Percentiles rank a stretch among this genome's conserved stretches.
Evolutionary conservation across 257 asterid genomes (phyloP).

Genomic region (Solanum piurae): DNA sequence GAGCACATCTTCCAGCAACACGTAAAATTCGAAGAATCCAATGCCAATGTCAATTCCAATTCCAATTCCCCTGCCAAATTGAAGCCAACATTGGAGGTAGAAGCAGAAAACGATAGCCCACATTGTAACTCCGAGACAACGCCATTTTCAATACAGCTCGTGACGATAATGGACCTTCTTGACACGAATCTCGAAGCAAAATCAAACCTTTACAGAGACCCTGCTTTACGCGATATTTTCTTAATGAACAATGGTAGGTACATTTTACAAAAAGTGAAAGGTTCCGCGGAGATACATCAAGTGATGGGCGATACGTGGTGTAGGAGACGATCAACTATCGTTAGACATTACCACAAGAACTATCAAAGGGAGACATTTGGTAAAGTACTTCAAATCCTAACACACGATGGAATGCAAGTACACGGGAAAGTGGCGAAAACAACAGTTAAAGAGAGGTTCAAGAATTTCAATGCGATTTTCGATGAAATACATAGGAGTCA

Average conservation of each 20-base stretch:
- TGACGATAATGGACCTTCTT: constrained; percentile 47
- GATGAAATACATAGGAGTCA: constrained; percentile 67
- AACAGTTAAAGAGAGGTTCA: constrained; percentile 62
- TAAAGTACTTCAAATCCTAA: constrained; percentile 45
- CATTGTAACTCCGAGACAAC: constrained; percentile 20
- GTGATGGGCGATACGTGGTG: constrained; percentile 81
- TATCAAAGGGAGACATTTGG: constrained; percentile 85
- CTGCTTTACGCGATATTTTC: constrained; percentile 41
- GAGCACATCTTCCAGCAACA: constrained; percentile 45
- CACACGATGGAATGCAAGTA: constrained; percentile 48
- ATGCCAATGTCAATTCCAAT: neutral
- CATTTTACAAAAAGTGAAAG: constrained; percentile 67
- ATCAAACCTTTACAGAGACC: constrained; percentile 54
- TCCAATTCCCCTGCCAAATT: neutral
- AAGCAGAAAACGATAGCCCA: constrained; percentile 34
- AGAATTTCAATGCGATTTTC: constrained; percentile 38
- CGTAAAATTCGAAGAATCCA: neutral
- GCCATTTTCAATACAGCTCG: constrained; percentile 43
- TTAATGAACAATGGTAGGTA: constrained; percentile 85
- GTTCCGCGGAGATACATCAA: constrained; percentile 45
- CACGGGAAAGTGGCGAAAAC: constrained; percentile 44
- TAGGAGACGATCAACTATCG: constrained; percentile 63
- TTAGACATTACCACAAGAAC: constrained; percentile 67
- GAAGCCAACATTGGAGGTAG: neutral
- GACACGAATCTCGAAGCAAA: constrained; percentile 50